These are phyloP conservation scores for Fonsecaea pugnacius DNA, from an alignment of 2,329 filamentous ascomycete genomes.

Conservation along the genomic window DNA sequence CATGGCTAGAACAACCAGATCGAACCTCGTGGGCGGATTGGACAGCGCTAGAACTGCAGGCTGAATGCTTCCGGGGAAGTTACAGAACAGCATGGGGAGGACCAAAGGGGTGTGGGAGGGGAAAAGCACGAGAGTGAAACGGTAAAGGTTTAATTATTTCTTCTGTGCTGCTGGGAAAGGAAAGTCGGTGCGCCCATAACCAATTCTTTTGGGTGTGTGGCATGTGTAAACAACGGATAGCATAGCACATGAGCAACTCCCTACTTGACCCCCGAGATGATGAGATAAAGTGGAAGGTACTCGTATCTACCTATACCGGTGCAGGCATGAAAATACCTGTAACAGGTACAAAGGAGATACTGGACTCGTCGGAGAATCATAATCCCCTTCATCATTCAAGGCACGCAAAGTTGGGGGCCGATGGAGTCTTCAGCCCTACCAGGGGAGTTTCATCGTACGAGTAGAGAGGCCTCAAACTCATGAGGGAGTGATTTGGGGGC, in stretches of 20 bases:
- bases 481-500: neutral
- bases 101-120: neutral
- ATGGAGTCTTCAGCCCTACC: slow-evolving; percentile 11
- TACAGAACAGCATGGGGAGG: neutral
- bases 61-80: neutral
- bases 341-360: neutral
- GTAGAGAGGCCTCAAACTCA: neutral
- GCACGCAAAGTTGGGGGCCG: slow-evolving; percentile 5
- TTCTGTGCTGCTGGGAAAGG: neutral
- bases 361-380: neutral
- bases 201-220: neutral
- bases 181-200: neutral
- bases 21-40: neutral
- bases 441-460: neutral
- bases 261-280: too few species aligned
- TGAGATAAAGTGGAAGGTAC: too few species aligned
- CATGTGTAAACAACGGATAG: neutral
- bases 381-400: neutral
- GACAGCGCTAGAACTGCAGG: neutral
- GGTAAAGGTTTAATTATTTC: neutral
- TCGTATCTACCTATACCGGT: too few species aligned
- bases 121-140: neutral
- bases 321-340: neutral
- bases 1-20: neutral
- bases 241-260: too few species aligned